Percentiles rank a stretch among this genome's conserved stretches.
These are phyloP conservation scores for Rhodotorula kratochvilovae DNA, from an alignment of 768 basidiomycete genomes.

Conservation along the genomic window DNA sequence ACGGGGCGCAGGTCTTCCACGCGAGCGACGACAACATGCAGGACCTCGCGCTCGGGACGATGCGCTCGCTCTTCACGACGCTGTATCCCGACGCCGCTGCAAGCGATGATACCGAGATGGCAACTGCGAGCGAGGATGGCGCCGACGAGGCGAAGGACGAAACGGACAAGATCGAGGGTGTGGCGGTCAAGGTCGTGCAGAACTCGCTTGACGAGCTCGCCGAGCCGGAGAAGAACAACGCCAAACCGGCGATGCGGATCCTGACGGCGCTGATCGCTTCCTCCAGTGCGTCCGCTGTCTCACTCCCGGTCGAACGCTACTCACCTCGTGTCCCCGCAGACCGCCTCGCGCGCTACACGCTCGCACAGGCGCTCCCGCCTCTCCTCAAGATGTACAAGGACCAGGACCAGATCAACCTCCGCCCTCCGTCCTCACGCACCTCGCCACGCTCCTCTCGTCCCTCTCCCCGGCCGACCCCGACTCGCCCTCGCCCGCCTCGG, in stretches of 20 bases:
- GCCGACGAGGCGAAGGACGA: neutral
- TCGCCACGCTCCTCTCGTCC: slow-evolving; percentile 31
- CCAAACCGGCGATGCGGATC: slow-evolving; percentile 78
- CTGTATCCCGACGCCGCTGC: slow-evolving; percentile 54
- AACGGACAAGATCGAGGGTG: slow-evolving; percentile 48
- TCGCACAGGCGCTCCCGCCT: slow-evolving; percentile 16
- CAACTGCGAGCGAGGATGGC: slow-evolving; percentile 40
- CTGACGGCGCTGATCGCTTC: slow-evolving; percentile 52
- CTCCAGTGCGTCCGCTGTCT: slow-evolving; percentile 25
- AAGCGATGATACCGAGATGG: slow-evolving; percentile 13
- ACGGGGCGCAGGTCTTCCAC: slow-evolving; percentile 71
- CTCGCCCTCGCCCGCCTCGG: neutral
- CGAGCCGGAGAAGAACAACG: slow-evolving; percentile 91
- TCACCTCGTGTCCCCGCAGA: too few species aligned
- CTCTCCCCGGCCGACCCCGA: slow-evolving; percentile 1
- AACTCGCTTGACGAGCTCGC: slow-evolving; percentile 74
- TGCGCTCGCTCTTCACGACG: slow-evolving; percentile 67
- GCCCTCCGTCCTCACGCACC: slow-evolving; percentile 32
- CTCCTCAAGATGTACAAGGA: slow-evolving; percentile 23
- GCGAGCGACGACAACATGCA: slow-evolving; percentile 70
- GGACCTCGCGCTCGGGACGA: slow-evolving; percentile 64
- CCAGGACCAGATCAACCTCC: slow-evolving; percentile 31
- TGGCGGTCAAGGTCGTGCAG: slow-evolving; percentile 69
- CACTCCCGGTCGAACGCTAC: too few species aligned
- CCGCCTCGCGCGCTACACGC: slow-evolving; percentile 23